A percentile compares a stretch with the other conserved stretches of the same genome.
Evolutionary conservation across 768 basidiomycete genomes (phyloP).

Genomic region (Cubamyces sp.): DNA sequence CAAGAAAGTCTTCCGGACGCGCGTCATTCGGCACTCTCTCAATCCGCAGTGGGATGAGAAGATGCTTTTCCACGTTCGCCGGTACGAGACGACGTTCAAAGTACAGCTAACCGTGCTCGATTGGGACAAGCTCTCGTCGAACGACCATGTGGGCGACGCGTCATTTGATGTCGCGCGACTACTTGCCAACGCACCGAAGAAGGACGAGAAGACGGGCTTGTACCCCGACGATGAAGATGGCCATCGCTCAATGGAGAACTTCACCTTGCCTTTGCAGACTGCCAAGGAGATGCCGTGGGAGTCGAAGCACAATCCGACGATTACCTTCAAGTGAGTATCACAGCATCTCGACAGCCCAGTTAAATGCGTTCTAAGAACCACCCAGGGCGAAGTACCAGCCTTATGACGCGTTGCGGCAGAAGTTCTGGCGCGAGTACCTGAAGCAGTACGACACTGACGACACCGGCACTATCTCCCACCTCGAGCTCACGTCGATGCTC

Average conservation of each 20-base stretch:
- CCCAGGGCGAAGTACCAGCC: conserved; percentile 91
- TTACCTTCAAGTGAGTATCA: conserved; percentile 62
- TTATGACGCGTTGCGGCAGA: conserved; percentile 87
- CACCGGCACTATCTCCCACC: conserved; percentile 67
- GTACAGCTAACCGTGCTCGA: conserved; percentile 86
- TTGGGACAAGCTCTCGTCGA: conserved; percentile 93
- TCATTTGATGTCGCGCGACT: conserved; percentile 73
- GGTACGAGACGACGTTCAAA: conserved; percentile 80
- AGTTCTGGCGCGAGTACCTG: conserved; percentile 89
- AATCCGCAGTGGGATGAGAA: conserved; percentile 96
- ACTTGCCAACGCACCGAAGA: conserved; percentile 49
- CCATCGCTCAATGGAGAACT: conserved; percentile 68
- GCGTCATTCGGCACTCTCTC: conserved; percentile 80
- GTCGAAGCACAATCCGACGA: conserved; percentile 66
- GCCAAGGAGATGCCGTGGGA: conserved; percentile 73
- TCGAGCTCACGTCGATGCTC: conserved; percentile 93
- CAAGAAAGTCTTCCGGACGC: conserved; percentile 95
- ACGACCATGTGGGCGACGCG: conserved; percentile 87
- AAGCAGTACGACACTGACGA: conserved; percentile 92
- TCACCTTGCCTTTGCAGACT: conserved; percentile 63
- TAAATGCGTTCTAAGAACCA: conserved; percentile 17
- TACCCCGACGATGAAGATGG: conserved; percentile 59
- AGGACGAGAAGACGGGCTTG: conserved; percentile 56
- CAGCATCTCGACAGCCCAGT: background rate
- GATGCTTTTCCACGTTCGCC: conserved; percentile 90